These are phyloP conservation scores for Botrytis medusae DNA, from an alignment of 2,329 filamentous ascomycete species.

Conservation along the genomic window DNA sequence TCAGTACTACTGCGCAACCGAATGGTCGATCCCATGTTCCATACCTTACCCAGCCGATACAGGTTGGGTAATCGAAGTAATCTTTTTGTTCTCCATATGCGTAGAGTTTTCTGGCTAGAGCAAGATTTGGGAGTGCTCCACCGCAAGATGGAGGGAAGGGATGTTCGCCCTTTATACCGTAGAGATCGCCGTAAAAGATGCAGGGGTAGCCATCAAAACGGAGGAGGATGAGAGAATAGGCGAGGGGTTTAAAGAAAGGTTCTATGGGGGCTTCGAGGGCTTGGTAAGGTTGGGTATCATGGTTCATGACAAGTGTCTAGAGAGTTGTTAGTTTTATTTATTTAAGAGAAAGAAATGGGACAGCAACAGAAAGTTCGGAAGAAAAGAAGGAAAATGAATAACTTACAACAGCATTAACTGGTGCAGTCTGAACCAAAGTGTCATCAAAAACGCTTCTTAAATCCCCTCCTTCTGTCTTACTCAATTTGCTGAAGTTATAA, in stretches of 20 bases:
- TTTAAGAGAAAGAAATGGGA: too few species aligned
- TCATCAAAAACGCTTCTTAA: conserved; percentile 62
- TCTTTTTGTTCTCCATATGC: conserved; percentile 65
- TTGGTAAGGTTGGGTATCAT: conserved; percentile 68
- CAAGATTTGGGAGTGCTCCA: conserved; percentile 56
- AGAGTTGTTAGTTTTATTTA: neutral
- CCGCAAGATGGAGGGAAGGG: conserved; percentile 53
- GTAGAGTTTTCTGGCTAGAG: conserved; percentile 63
- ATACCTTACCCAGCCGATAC: conserved; percentile 57
- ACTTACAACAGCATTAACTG: conserved; percentile 57
- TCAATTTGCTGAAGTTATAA: conserved; percentile 64
- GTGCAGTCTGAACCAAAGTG: conserved; percentile 55
- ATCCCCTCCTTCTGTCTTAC: conserved; percentile 56
- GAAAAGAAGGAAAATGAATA: neutral
- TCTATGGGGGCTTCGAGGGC: conserved; percentile 61
- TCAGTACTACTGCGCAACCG: conserved; percentile 58
- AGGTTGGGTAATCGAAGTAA: conserved; percentile 60
- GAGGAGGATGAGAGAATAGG: conserved; percentile 70
- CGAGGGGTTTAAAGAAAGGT: conserved; percentile 68
- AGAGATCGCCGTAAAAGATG: conserved; percentile 70
- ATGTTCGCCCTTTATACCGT: conserved; percentile 55
- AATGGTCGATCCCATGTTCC: conserved; percentile 50
- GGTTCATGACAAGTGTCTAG: conserved; percentile 69
- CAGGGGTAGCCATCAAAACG: conserved; percentile 62
- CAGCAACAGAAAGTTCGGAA: neutral